Percentiles rank a stretch among this genome's conserved stretches.
Evolutionary conservation across 768 basidiomycete genomes (phyloP).

Genomic region (Rhodotorula paludigena): DNA sequence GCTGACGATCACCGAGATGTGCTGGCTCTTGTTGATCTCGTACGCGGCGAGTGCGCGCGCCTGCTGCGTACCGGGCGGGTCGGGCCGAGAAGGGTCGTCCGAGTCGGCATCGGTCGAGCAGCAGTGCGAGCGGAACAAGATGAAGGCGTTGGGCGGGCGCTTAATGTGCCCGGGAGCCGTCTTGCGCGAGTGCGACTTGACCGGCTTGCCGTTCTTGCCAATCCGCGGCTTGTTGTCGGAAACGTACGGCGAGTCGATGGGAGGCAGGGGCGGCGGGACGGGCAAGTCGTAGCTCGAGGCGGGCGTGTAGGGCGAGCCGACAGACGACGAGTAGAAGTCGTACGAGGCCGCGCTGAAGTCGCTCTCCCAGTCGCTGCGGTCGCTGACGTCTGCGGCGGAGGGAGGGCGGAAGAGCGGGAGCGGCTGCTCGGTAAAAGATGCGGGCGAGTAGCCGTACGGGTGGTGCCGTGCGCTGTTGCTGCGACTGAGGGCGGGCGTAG

Average conservation of each 20-base stretch:
- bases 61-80: constrained; percentile 27
- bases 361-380: constrained; percentile 25
- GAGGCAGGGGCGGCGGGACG: neutral
- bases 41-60: constrained; percentile 35
- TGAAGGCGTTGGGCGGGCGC: constrained; percentile 45
- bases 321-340: constrained; percentile 16
- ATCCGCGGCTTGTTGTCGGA: neutral
- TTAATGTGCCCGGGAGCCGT: constrained; percentile 43
- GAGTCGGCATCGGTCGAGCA: constrained; percentile 1
- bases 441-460: constrained; percentile 25
- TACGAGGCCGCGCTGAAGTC: constrained; percentile 16
- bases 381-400: constrained; percentile 22
- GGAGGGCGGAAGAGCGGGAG: constrained; percentile 4
- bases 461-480: constrained; percentile 20
- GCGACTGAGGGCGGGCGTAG: constrained; percentile 9
- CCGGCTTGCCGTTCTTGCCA: constrained; percentile 23
- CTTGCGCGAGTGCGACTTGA: constrained; percentile 43
- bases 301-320: constrained; percentile 1
- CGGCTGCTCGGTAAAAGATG: constrained; percentile 7
- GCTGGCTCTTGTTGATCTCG: constrained; percentile 36
- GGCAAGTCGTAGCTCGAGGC: neutral
- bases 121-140: constrained; percentile 42
- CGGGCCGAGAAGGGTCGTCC: neutral
- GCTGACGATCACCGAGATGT: constrained; percentile 42
- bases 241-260: neutral